Evolutionary conservation across 495 filamentous ascomycete species (phyloP).

Genomic region (Trichoderma reesei): DNA sequence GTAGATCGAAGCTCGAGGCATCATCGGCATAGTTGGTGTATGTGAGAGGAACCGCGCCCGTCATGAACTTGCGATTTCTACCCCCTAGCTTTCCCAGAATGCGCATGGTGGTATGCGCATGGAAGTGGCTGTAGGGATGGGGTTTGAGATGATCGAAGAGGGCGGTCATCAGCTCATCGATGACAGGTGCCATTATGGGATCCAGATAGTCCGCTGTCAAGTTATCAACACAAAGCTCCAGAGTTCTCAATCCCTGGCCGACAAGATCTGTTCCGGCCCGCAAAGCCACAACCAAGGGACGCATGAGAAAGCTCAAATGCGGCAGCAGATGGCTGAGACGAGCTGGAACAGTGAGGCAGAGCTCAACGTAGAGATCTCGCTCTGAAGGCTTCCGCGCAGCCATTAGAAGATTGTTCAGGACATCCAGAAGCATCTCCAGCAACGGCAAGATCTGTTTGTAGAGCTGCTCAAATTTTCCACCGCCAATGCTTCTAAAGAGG

Average conservation of each 20-base stretch:
- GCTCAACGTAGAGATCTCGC: constrained; percentile 91
- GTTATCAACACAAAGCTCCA: constrained; percentile 97
- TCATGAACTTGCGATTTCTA: constrained; percentile 89
- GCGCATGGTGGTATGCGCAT: constrained; percentile 95
- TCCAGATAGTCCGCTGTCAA: constrained; percentile 95
- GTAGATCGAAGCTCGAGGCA: constrained; percentile 71
- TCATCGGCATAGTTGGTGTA: constrained; percentile 85
- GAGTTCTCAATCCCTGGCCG: constrained; percentile 82
- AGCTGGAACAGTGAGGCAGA: constrained; percentile 92
- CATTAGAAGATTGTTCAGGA: constrained; percentile 84
- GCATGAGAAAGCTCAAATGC: constrained; percentile 96
- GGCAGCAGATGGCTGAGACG: constrained; percentile 89
- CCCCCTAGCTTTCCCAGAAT: constrained; percentile 96
- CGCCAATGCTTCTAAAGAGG: constrained; percentile 91
- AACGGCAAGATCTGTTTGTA: constrained; percentile 97
- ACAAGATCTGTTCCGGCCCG: constrained; percentile 87
- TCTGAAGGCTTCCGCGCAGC: constrained; percentile 83
- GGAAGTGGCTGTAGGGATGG: constrained; percentile 88
- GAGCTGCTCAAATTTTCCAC: constrained; percentile 90
- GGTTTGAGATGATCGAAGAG: constrained; percentile 91
- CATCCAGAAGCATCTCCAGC: constrained; percentile 93
- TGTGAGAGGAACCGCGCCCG: constrained; percentile 66
- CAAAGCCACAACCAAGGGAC: constrained; percentile 88
- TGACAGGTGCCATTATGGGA: constrained; percentile 97
- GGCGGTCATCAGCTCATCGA: constrained; percentile 95